Evolutionary conservation across 2,329 filamentous ascomycete genomes (phyloP).

Genomic region (Arthrobotrys sphaeroides): DNA sequence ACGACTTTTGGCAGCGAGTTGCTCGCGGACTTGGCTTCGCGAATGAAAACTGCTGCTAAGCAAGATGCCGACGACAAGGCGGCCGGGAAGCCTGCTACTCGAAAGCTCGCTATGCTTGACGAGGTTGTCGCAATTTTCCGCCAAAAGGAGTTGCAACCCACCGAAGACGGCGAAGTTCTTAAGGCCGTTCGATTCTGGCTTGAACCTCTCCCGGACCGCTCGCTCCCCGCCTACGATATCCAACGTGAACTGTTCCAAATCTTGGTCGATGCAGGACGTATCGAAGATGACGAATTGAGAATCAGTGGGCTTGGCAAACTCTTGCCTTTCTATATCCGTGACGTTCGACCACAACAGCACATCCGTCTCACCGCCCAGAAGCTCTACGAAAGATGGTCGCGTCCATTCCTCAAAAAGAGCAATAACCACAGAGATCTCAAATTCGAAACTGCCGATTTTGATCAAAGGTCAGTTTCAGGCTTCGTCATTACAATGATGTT

Average conservation of each 20-base stretch:
- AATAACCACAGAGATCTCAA: conserved; percentile 91
- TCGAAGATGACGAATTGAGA: conserved; percentile 88
- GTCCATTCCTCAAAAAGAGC: conserved; percentile 90
- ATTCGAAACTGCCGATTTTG: conserved; percentile 69
- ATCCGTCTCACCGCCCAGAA: conserved; percentile 78
- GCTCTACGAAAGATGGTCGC: conserved; percentile 94
- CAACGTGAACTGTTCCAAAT: conserved; percentile 91
- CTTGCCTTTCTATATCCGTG: conserved; percentile 95
- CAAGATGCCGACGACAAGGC: conserved; percentile 84
- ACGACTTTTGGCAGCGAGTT: conserved; percentile 83
- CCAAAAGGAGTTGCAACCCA: conserved; percentile 86
- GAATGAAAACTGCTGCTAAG: conserved; percentile 90
- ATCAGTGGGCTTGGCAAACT: conserved; percentile 96
- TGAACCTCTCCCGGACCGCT: conserved; percentile 85
- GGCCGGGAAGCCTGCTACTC: conserved; percentile 79
- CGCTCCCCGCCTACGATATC: conserved; percentile 94
- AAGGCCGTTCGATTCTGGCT: conserved; percentile 97
- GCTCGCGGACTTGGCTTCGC: conserved; percentile 84
- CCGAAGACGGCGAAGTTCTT: conserved; percentile 83
- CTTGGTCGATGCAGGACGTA: conserved; percentile 77
- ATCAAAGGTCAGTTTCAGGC: conserved; percentile 65
- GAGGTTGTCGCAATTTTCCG: conserved; percentile 89
- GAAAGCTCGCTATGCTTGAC: conserved; percentile 93
- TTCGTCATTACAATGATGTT: no score
- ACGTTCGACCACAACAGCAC: conserved; percentile 82